Evolutionary conservation across 2,329 filamentous ascomycete genomes (phyloP).

Genomic region (Pseudocercospora pini-densiflorae): DNA sequence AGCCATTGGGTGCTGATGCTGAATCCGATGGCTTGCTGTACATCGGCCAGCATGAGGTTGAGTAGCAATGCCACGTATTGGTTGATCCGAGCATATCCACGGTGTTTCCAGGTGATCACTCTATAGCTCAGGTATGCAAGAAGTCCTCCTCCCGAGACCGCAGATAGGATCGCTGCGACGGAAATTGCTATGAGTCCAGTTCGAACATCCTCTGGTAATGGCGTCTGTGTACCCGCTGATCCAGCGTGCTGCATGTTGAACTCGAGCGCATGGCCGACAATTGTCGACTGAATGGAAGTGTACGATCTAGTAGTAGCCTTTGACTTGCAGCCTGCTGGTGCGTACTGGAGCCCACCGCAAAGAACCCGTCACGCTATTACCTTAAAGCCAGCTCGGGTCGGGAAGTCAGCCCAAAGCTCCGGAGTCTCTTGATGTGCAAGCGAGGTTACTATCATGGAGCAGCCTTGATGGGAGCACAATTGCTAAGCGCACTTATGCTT

Average conservation of each 20-base stretch:
- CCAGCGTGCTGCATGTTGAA: not conserved
- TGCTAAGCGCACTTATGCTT: not conserved
- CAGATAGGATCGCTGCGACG: conserved; percentile 31
- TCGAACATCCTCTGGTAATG: conserved; percentile 26
- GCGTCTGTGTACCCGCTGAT: conserved; percentile 12
- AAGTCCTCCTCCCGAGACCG: conserved; percentile 28
- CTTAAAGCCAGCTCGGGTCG: not conserved
- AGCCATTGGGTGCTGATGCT: conserved; percentile 65
- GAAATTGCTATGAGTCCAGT: conserved; percentile 32
- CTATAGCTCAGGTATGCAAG: conserved; percentile 34
- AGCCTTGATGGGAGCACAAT: not conserved
- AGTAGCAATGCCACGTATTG: conserved; percentile 71
- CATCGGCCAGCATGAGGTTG: conserved; percentile 69
- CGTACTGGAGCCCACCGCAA: not conserved
- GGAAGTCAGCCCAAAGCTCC: not conserved
- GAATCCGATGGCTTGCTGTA: conserved; percentile 68
- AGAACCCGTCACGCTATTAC: not conserved
- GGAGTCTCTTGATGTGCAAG: not conserved
- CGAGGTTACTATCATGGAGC: not conserved
- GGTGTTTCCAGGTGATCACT: conserved; percentile 32
- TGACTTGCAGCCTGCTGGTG: not conserved
- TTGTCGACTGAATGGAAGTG: not conserved
- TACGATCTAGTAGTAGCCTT: not conserved
- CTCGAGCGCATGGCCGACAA: not conserved
- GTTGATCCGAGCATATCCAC: conserved; percentile 46